Evolutionary conservation across 257 asterid species (phyloP).

Genomic region (Nicotiana tomentosiformis): DNA sequence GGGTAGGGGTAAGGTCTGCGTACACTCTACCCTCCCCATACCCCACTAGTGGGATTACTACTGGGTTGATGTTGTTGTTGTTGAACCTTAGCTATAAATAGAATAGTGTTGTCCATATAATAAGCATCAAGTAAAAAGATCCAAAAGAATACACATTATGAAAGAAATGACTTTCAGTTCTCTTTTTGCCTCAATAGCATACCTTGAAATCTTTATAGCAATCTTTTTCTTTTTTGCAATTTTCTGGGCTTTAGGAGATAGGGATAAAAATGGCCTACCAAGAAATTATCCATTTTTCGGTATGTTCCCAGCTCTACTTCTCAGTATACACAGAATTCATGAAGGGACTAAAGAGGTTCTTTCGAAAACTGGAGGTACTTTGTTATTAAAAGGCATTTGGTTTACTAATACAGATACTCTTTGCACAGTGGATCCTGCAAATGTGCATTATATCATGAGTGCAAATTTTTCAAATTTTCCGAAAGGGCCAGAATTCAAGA

Average conservation of each 20-base stretch:
- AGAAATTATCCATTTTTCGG: neutral
- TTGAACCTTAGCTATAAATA: no score
- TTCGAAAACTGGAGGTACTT: neutral
- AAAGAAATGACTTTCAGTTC: neutral
- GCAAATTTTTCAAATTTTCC: neutral
- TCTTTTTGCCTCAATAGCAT: neutral
- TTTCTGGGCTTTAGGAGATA: neutral
- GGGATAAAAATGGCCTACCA: neutral
- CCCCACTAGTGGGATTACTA: no score
- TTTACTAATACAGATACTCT: neutral
- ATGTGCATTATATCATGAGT: neutral
- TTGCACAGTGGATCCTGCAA: neutral
- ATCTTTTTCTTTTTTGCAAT: no score
- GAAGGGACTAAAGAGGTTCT: neutral
- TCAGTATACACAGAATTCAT: neutral
- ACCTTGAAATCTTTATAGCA: neutral
- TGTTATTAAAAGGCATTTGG: neutral
- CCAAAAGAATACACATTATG: neutral
- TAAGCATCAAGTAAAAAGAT: neutral
- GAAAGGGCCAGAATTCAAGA: neutral
- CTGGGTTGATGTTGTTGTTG: no score
- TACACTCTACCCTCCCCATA: no score
- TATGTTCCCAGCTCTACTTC: neutral
- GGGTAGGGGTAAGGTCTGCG: no score
- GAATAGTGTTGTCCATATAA: no score